phyloP scores from a whole-genome alignment of 2,329 filamentous ascomycete genomes.

The Rhynchosporium graminicola region DNA sequence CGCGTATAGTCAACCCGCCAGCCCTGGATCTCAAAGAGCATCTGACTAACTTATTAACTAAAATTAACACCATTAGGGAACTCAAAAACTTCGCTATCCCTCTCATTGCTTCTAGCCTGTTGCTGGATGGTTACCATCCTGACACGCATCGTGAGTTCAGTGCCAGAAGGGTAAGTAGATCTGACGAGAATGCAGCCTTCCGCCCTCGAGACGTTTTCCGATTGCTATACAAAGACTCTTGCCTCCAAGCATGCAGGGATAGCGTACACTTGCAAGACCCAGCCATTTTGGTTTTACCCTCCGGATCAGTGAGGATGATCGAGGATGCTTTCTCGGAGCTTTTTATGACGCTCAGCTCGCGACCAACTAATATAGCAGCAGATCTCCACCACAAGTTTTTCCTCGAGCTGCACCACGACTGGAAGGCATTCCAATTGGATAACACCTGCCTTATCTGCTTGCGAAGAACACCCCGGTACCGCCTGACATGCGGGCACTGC shows the following conservation, averaged over 20 bases:
- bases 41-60: constrained; percentile 1
- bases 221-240: constrained; percentile 2
- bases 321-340: neutral
- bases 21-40: neutral
- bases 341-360: neutral
- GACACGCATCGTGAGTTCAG: neutral
- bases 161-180: neutral
- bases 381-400: neutral
- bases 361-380: neutral
- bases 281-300: neutral
- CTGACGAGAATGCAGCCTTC: neutral
- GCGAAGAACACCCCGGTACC: neutral
- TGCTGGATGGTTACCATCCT: neutral
- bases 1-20: neutral
- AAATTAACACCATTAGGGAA: neutral
- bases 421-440: neutral
- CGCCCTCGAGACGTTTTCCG: constrained; percentile 2
- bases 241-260: neutral
- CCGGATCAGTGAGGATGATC: neutral
- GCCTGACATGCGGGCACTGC: neutral
- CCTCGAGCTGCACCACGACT: neutral
- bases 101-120: constrained; percentile 4
- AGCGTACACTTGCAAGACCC: neutral
- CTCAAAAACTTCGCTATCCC: neutral
- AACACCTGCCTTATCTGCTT: neutral